These are phyloP conservation scores for Trebouxia sp. DNA, from an alignment of 139 green algal species.

Conservation along the genomic window DNA sequence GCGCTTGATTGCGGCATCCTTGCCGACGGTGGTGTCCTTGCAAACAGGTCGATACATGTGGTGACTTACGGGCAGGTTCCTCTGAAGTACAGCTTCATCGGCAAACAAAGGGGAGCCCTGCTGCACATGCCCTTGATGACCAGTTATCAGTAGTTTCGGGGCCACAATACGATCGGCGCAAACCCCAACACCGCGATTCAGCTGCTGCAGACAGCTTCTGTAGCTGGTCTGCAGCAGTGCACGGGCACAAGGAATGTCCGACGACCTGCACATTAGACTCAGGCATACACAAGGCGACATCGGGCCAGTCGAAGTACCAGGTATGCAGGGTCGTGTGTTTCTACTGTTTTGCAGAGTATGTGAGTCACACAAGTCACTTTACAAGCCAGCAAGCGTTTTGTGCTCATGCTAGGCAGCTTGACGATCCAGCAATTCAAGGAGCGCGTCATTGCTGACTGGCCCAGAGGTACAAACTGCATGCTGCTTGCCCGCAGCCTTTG, in stretches of 20 bases:
- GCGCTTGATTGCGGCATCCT: too few species aligned
- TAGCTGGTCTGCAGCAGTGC: constrained; percentile 13
- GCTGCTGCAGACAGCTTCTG: constrained; percentile 16
- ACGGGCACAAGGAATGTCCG: constrained; percentile 26
- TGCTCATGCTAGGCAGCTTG: not conserved
- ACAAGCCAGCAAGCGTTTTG: not conserved
- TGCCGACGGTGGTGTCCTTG: too few species aligned
- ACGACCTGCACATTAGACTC: constrained; percentile 39
- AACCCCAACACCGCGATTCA: not conserved
- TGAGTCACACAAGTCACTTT: constrained; percentile 13
- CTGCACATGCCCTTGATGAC: too few species aligned
- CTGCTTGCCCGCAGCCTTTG: not conserved
- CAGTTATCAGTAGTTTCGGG: not conserved
- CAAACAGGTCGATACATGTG: too few species aligned
- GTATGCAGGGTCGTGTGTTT: too few species aligned
- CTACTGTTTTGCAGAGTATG: constrained; percentile 37
- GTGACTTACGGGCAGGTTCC: too few species aligned
- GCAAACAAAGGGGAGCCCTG: too few species aligned
- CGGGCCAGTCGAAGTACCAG: constrained; percentile 43
- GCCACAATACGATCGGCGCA: not conserved
- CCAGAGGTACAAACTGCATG: not conserved
- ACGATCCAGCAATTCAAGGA: constrained; percentile 4
- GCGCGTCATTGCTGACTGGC: constrained; percentile 5
- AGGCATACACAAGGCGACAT: constrained; percentile 48
- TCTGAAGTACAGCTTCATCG: too few species aligned